These are phyloP conservation scores for Annulohypoxylon maeteangense DNA, from an alignment of 495 filamentous ascomycete genomes.

Conservation along the genomic window DNA sequence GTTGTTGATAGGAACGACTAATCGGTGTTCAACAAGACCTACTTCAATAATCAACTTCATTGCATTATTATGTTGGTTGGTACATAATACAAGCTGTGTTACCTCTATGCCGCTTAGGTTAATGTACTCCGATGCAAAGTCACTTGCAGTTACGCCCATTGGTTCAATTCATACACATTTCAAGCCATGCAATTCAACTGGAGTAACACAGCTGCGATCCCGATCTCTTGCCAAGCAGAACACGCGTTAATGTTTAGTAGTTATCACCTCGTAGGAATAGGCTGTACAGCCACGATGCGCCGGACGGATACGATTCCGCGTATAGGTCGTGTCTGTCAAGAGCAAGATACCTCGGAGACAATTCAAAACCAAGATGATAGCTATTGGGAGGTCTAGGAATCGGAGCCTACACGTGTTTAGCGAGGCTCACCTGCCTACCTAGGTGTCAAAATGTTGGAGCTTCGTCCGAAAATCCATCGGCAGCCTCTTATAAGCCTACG, in stretches of 20 bases:
- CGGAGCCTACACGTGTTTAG: neutral
- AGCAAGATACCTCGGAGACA: neutral
- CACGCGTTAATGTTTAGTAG: neutral
- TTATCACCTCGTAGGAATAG: constrained; percentile 3
- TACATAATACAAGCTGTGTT: constrained; percentile 11
- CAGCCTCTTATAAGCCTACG: constrained; percentile 5
- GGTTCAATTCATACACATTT: constrained; percentile 1
- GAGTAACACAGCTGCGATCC: constrained; percentile 8
- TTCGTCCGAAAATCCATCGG: neutral
- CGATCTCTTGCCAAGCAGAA: neutral
- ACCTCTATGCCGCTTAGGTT: neutral
- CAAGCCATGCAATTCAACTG: constrained; percentile 1
- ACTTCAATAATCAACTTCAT: neutral
- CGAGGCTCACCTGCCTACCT: neutral
- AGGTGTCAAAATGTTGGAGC: neutral
- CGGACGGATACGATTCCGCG: constrained; percentile 1
- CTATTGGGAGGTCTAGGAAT: neutral
- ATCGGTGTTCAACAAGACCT: neutral
- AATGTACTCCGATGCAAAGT: constrained; percentile 10
- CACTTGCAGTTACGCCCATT: neutral
- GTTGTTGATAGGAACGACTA: constrained; percentile 1
- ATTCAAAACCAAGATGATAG: constrained; percentile 6
- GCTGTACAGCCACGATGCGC: constrained; percentile 6
- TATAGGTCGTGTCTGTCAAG: neutral
- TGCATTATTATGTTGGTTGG: neutral